A percentile compares a stretch with the other conserved stretches of the same genome.
These are phyloP conservation scores for Yamadazyma diddensiae DNA, from an alignment of 1,139 yeast genomes.

Conservation along the genomic window DNA sequence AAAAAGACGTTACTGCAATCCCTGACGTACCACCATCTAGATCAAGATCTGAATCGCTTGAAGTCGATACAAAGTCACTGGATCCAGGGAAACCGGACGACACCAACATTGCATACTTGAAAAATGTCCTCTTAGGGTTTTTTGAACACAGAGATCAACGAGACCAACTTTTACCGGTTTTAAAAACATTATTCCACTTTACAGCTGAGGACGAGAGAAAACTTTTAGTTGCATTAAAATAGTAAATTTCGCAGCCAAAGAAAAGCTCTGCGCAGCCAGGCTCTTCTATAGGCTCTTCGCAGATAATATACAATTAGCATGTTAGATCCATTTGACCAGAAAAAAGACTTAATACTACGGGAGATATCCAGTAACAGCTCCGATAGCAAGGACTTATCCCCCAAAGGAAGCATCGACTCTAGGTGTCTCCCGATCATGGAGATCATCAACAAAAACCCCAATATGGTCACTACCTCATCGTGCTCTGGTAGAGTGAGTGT, in stretches of 20 bases:
- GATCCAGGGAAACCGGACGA: slow-evolving; percentile 8
- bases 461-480: slow-evolving; percentile 83
- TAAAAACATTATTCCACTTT: slow-evolving; percentile 70
- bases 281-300: too few relatives aligned
- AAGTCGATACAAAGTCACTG: slow-evolving; percentile 3
- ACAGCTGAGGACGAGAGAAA: slow-evolving; percentile 69
- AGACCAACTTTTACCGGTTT: slow-evolving; percentile 77
- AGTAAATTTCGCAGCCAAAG: not conserved
- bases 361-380: slow-evolving; percentile 48
- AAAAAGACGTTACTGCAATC: slow-evolving; percentile 6
- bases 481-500: slow-evolving; percentile 87
- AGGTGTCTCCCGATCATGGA: slow-evolving; percentile 68
- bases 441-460: slow-evolving; percentile 56
- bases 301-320: slow-evolving; percentile 13
- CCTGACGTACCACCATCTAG: not conserved
- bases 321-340: slow-evolving; percentile 65
- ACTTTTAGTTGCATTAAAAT: slow-evolving; percentile 59
- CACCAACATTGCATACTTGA: slow-evolving; percentile 67
- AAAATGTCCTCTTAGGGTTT: slow-evolving; percentile 84
- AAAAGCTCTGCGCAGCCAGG: slow-evolving; percentile 6
- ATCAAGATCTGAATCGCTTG: slow-evolving; percentile 1
- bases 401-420: slow-evolving; percentile 79
- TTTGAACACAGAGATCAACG: slow-evolving; percentile 92
- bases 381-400: slow-evolving; percentile 64
- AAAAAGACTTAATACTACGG: slow-evolving; percentile 55